Evolutionary conservation across 2,329 filamentous ascomycete genomes (phyloP), one percentile per base, ranked within the genome.

Genomic region (Dothistroma septosporum): DNA sequence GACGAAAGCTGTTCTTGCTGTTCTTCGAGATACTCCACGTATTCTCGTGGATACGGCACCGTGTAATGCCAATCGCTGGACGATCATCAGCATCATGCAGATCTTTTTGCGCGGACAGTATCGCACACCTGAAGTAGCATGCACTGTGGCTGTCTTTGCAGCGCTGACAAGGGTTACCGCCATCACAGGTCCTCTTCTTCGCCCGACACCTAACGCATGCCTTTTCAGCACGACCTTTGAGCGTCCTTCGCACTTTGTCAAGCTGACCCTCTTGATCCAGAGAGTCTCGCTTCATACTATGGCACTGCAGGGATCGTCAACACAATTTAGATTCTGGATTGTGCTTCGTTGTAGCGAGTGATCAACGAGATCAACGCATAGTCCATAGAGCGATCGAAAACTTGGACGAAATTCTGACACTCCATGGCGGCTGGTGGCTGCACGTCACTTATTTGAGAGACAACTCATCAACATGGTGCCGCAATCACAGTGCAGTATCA

Each of bases 121-220:
- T 19, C 21, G 9, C 57, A 58, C 22, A 66, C 64, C 64, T 66
- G 62, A 64, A 66, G 53, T 66, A 66, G 21, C 64, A 66, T n/a
- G 64, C 64, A 46, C 60, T 64, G 54, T 66, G 64, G 41, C 58
- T 61, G 35, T 66, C 64, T 57, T 66, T 64, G 54, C 64, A 66
- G 19, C 64, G 62, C 28, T 57, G 56, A 31, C 64, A 66, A 44
- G 64, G 64, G 57, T 62, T 64, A 1, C 60, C 62, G 41, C 62
- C 64, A 58, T 66, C 62, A 50, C 64, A 66, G 22, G 64, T 66
- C 8, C 64, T 53, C 55, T 67, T 67, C 60, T 65, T 65, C 37
- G 65, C 61, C 53, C 64, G 60, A 64, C 65, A 67, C 47, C 65
- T 58, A 16, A 64, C 64, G 53, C 65, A 67, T 12, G 65, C 65